phyloP scores from a whole-genome alignment of 352 stramenopile species.

The Peronospora farinosa region DNA sequence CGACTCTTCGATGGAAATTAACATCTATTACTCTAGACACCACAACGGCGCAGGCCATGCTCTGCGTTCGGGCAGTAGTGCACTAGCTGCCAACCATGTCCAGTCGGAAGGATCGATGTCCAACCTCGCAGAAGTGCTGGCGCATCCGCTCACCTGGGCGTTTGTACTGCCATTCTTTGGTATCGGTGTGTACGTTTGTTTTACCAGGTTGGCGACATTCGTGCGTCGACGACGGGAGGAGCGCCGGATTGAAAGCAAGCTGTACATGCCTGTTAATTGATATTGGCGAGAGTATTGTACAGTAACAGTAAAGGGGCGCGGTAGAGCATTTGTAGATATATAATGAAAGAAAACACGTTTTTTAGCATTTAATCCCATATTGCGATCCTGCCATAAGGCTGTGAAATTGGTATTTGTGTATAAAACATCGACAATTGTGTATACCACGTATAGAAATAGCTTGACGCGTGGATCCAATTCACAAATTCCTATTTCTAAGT shows the following conservation, averaged over 20 bases:
- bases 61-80: slow-evolving; percentile 21
- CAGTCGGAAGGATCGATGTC: slow-evolving; percentile 19
- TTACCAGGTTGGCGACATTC: slow-evolving; percentile 36
- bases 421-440: slow-evolving; percentile 9
- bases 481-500: slow-evolving; percentile 3
- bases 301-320: slow-evolving; percentile 1
- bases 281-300: slow-evolving; percentile 13
- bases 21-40: slow-evolving; percentile 50
- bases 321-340: slow-evolving; percentile 14
- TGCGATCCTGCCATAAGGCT: too few species aligned
- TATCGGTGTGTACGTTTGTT: slow-evolving; percentile 50
- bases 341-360: too few species aligned
- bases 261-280: slow-evolving; percentile 62
- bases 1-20: slow-evolving; percentile 54
- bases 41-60: slow-evolving; percentile 32
- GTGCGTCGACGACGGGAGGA: slow-evolving; percentile 52
- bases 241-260: slow-evolving; percentile 55
- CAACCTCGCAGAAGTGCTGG: slow-evolving; percentile 18
- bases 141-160: slow-evolving; percentile 41
- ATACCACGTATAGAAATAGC: slow-evolving; percentile 11
- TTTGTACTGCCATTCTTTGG: slow-evolving; percentile 59
- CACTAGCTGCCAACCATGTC: slow-evolving; percentile 25
- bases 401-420: not conserved
- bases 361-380: too few species aligned
- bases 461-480: slow-evolving; percentile 17